phyloP scores from a whole-genome alignment of 495 filamentous ascomycete species.

The Hypoxylon perforatum region DNA sequence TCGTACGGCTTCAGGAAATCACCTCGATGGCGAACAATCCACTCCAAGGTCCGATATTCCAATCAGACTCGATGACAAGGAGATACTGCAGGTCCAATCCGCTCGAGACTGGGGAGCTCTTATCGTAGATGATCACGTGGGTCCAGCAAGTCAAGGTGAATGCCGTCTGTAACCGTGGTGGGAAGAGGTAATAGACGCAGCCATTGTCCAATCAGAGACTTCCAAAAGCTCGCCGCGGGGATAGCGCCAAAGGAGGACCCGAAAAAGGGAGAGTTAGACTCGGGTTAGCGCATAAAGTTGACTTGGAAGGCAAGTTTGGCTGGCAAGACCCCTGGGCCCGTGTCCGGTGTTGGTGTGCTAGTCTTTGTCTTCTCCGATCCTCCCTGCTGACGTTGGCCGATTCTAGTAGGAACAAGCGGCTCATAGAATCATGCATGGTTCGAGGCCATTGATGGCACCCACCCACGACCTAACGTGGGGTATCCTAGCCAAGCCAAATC shows the following conservation, averaged over 20 bases:
- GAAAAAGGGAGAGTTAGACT: conserved; percentile 31
- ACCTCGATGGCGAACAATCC: conserved; percentile 27
- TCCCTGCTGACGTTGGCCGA: conserved; percentile 22
- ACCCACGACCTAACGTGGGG: conserved; percentile 24
- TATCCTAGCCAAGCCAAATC: conserved; percentile 25
- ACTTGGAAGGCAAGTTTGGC: conserved; percentile 7
- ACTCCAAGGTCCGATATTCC: conserved; percentile 36
- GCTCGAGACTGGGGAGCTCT: conserved; percentile 28
- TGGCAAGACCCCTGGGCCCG: conserved; percentile 3
- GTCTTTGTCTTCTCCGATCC: conserved; percentile 15
- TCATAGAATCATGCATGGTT: conserved; percentile 17
- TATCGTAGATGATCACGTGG: conserved; percentile 48
- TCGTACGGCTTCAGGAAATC: conserved; percentile 27
- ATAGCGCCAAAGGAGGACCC: conserved; percentile 26
- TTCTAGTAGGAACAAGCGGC: conserved; percentile 37
- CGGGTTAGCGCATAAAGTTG: conserved; percentile 30
- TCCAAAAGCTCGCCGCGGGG: conserved; percentile 20
- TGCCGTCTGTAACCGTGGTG: conserved; percentile 46
- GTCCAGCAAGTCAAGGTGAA: conserved; percentile 13
- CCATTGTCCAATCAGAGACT: conserved; percentile 44
- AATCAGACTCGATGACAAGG: conserved; percentile 46
- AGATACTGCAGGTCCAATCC: conserved; percentile 37
- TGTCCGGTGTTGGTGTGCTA: conserved; percentile 9
- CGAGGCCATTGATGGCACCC: conserved; percentile 25
- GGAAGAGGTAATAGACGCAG: conserved; percentile 15